A percentile compares a stretch with the other conserved stretches of the same genome.
These are phyloP conservation scores for Vigna trinervia DNA, from an alignment of 306 rosid genomes.

Conservation along the genomic window DNA sequence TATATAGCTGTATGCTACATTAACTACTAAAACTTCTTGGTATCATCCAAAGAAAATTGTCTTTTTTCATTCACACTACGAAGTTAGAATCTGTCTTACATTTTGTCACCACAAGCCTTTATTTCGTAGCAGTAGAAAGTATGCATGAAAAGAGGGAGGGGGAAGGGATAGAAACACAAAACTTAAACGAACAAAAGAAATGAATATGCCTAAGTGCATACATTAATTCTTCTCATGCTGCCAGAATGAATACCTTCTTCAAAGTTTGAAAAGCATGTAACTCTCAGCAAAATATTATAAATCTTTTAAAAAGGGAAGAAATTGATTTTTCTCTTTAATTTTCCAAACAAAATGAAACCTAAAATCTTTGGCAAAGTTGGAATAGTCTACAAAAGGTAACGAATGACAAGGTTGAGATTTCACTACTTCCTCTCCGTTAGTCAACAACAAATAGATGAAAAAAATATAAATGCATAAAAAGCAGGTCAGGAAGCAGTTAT, in stretches of 20 bases:
- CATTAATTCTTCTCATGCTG: slow-evolving; percentile 2
- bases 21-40: neutral
- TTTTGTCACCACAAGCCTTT: no score
- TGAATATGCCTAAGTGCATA: neutral
- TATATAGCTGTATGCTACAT: neutral
- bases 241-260: neutral
- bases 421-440: neutral
- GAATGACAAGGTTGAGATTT: neutral
- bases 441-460: no score
- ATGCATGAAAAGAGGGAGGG: no score
- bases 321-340: neutral
- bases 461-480: neutral
- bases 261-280: neutral
- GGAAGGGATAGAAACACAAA: no score
- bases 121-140: no score
- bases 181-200: neutral
- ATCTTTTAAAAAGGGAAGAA: neutral
- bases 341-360: neutral
- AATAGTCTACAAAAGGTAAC: neutral
- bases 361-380: neutral
- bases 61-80: no score
- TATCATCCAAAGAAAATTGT: no score
- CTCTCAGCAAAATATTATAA: neutral
- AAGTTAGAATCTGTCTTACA: no score
- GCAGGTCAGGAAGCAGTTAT: neutral